Evolutionary conservation across 805 yeast species (phyloP).

Genomic region (Candida tallmaniae): DNA sequence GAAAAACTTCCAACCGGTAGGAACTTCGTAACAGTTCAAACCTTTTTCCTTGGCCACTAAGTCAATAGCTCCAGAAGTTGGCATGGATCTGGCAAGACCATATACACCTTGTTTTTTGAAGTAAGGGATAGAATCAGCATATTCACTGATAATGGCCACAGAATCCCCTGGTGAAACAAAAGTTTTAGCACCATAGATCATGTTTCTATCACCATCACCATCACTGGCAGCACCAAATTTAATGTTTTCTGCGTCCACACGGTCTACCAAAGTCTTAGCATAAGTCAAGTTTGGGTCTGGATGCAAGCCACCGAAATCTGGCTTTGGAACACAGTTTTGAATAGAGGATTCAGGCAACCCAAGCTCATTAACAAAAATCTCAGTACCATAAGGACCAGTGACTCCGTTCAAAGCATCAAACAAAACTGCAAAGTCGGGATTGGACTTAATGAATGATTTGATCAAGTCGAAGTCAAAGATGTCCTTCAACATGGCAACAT

Average conservation of each 20-base stretch:
- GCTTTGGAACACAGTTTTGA: conserved; percentile 75
- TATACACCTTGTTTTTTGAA: conserved; percentile 79
- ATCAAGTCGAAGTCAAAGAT: conserved; percentile 88
- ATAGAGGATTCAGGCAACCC: conserved; percentile 67
- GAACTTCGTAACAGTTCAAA: conserved; percentile 83
- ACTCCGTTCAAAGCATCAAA: conserved; percentile 94
- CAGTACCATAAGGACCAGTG: conserved; percentile 92
- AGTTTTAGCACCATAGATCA: conserved; percentile 94
- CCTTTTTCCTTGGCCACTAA: conserved; percentile 79
- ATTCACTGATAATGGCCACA: conserved; percentile 95
- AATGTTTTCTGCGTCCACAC: conserved; percentile 76
- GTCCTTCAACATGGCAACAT: conserved; percentile 70
- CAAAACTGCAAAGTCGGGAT: conserved; percentile 57
- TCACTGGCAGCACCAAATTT: conserved; percentile 98
- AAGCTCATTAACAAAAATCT: conserved; percentile 78
- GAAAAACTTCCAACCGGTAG: conserved; percentile 99
- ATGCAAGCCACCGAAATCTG: conserved; percentile 96
- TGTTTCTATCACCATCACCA: conserved; percentile 98
- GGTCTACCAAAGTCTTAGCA: conserved; percentile 79
- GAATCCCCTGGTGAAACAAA: conserved; percentile 98
- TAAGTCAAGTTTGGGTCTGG: conserved; percentile 98
- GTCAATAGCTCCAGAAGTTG: conserved; percentile 92
- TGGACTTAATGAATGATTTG: conserved; percentile 58
- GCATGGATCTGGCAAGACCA: conserved; percentile 97
- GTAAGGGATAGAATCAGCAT: conserved; percentile 86